Conservation (phyloP, 1,139 yeast species). For the Lodderomyces margitis region DNA sequence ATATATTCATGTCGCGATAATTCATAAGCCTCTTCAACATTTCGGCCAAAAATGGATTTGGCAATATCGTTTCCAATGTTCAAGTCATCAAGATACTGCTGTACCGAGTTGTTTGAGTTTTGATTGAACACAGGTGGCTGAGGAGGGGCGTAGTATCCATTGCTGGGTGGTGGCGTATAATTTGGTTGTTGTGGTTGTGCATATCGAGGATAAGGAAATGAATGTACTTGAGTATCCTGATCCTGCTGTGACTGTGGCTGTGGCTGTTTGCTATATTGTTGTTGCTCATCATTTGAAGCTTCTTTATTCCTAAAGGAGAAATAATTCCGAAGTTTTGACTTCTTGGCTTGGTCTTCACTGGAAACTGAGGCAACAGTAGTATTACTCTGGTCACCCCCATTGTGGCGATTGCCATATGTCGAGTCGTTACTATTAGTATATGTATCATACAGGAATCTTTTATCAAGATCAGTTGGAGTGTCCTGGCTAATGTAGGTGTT, state of each 20-base stretch:
- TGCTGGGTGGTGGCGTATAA: not conserved
- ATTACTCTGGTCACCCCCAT: conserved; percentile 13
- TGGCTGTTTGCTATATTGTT: not conserved
- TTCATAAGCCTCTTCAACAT: conserved; percentile 52
- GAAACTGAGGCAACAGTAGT: conserved; percentile 9
- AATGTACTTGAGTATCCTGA: not conserved
- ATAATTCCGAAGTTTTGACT: conserved; percentile 53
- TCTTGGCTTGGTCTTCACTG: conserved; percentile 15
- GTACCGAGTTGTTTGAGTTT: conserved; percentile 24
- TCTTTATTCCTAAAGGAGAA: conserved; percentile 53
- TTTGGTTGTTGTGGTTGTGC: conserved; percentile 4
- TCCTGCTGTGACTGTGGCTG: conserved; percentile 1
- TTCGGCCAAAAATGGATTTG: conserved; percentile 62
- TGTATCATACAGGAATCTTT: conserved; percentile 8
- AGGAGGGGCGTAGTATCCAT: not conserved
- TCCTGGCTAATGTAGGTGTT: conserved; percentile 11
- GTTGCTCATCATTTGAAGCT: conserved; percentile 4
- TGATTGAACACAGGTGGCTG: conserved; percentile 1
- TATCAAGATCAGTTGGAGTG: conserved; percentile 19
- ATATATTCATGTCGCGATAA: conserved; percentile 48
- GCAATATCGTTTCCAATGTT: conserved; percentile 36
- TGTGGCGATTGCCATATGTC: conserved; percentile 1
- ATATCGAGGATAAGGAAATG: conserved; percentile 1
- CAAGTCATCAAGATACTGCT: conserved; percentile 39
- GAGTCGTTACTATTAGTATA: conserved; percentile 6